Percentiles rank a stretch among this genome's conserved stretches.
Conservation (phyloP, 371 early-diverging fungal species). For the Apophysomyces elegans region DNA sequence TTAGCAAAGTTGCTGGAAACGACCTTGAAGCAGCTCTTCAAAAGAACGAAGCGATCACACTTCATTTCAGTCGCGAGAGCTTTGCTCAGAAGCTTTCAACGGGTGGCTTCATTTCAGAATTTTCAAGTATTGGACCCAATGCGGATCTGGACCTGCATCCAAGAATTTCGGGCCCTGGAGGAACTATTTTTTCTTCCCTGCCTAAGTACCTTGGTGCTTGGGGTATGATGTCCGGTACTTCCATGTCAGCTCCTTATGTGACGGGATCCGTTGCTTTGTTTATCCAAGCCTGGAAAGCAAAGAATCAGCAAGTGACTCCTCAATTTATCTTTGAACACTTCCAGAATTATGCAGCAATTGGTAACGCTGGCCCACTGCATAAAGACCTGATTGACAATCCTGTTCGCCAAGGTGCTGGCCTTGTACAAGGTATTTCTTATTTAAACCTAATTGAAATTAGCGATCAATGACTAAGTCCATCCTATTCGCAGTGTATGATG, state of each 20-base stretch:
- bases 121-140: constrained; percentile 31
- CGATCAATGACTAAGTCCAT: not conserved
- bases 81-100: constrained; percentile 12
- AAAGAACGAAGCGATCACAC: not conserved
- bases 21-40: not conserved
- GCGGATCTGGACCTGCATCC: constrained; percentile 28
- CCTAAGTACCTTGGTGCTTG: constrained; percentile 36
- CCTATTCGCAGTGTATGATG: constrained; percentile 44
- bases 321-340: constrained; percentile 35
- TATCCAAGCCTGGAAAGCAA: constrained; percentile 42
- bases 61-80: not conserved
- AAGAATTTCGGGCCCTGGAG: constrained; percentile 61
- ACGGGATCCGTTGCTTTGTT: constrained; percentile 70
- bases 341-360: constrained; percentile 55
- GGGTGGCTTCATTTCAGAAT: constrained; percentile 32
- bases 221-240: constrained; percentile 41
- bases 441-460: not conserved
- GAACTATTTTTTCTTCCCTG: constrained; percentile 62
- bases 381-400: constrained; percentile 42
- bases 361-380: constrained; percentile 22
- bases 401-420: constrained; percentile 74
- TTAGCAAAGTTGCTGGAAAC: not conserved
- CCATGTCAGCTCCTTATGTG: constrained; percentile 64
- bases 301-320: constrained; percentile 10
- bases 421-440: constrained; percentile 61